phyloP scores from a whole-genome alignment of 768 basidiomycete genomes.

The Calocera cornea region DNA sequence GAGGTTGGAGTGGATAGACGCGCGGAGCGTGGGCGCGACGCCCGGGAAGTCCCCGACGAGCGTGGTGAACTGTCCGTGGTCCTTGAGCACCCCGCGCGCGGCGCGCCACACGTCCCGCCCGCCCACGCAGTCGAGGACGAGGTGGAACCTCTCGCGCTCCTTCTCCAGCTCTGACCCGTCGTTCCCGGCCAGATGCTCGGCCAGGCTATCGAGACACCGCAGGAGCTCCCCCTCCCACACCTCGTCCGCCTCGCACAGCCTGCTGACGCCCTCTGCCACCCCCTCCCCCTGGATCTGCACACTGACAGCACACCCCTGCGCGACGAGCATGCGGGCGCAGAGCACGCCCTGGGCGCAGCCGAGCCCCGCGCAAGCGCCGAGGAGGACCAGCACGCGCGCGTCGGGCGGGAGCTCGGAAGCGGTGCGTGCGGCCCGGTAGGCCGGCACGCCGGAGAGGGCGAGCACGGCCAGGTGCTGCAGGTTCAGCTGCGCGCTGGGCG shows the following conservation, averaged over 20 bases:
- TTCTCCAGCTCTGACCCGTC: constrained; percentile 7
- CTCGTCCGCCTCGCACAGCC: constrained; percentile 6
- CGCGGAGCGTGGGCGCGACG: constrained; percentile 53
- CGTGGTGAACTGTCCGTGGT: constrained; percentile 57
- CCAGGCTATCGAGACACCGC: not conserved
- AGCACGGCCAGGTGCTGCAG: constrained; percentile 69
- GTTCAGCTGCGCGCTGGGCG: constrained; percentile 25
- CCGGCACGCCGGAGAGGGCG: constrained; percentile 65
- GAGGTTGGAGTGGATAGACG: constrained; percentile 60
- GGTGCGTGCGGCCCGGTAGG: constrained; percentile 67
- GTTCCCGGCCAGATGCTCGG: not conserved
- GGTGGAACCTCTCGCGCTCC: constrained; percentile 43
- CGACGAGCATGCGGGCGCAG: constrained; percentile 61
- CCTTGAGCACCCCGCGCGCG: constrained; percentile 43
- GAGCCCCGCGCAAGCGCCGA: constrained; percentile 35
- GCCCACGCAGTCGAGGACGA: constrained; percentile 70
- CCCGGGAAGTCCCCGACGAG: constrained; percentile 59
- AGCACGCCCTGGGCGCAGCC: constrained; percentile 39
- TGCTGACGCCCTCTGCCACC: constrained; percentile 1
- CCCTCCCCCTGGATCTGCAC: constrained; percentile 40
- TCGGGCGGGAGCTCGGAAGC: constrained; percentile 30
- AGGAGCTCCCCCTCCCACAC: constrained; percentile 7
- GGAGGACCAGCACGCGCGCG: constrained; percentile 46
- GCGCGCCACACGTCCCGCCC: constrained; percentile 70
- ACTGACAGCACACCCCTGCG: constrained; percentile 56